Evolutionary conservation across 768 basidiomycete genomes (phyloP), one percentile per base, ranked within the genome.

Genomic region (Phaffia australis): DNA sequence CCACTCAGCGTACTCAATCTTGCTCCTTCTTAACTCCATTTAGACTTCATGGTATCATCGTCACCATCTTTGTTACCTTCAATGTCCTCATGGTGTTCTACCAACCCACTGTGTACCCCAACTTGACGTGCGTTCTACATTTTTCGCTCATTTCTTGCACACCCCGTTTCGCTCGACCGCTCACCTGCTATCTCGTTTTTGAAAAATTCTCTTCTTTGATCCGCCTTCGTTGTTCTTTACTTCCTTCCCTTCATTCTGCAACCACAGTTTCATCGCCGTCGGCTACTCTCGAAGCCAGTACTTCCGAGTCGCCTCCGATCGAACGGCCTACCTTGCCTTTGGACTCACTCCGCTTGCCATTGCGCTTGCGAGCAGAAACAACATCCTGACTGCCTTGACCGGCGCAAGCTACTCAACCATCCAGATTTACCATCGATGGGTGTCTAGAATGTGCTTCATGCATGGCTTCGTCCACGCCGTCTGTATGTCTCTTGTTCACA

Each of bases 331-430:
- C 16, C 56, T 30, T 56, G 15, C 21, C 1, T 55, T 64, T 16
- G 64, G 64, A 9, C 9, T 35, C 9, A 64, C 64, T 3, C 64
- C 64, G 0, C 56, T 64, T 19, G 52, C 58, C 56, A 56, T 56
- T n/a, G 18, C 58, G 2, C 56, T 64, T 21, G 64, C 64, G 0
- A 47, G 46, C 3, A n/a, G 64, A n/a, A 64, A 64, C 56, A 57
- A 30, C 14, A 49, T 52, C 9, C 51, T 63, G 50, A 3, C 61
- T 35, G 51, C 30, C 29, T 1, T 63, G n/a, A 63, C 61, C 1
- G 61, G 61, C 9, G 61, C 61, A 0, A 48, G 42, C 5, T 63
- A 63, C 61, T 63, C 61, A 49, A 63, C 61, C 49, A 49, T 63
- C 1, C 49, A 52, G 32, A 48, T 63, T 15, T 63, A 63, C 19